phyloP scores from a whole-genome alignment of 768 basidiomycete genomes.

The Naganishia friedmannii region DNA sequence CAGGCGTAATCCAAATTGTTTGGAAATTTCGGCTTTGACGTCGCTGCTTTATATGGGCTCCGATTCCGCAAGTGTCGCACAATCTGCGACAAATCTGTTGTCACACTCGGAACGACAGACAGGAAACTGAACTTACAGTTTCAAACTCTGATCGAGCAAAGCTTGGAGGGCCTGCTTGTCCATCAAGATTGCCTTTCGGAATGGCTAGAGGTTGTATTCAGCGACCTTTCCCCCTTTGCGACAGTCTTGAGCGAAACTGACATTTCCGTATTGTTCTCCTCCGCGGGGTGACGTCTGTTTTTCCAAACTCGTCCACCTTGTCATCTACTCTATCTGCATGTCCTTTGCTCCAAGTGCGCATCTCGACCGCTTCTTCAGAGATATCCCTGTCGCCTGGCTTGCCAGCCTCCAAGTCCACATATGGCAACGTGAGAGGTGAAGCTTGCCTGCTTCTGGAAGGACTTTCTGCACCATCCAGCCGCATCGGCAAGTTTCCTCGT shows the following conservation, averaged over 20 bases:
- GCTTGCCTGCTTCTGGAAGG: conserved; percentile 10
- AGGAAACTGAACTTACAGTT: conserved; percentile 1
- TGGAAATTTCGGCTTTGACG: conserved; percentile 53
- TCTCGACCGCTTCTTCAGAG: conserved; percentile 3
- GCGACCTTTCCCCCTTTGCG: not conserved
- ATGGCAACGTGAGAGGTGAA: conserved; percentile 10
- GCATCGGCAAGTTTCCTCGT: no score
- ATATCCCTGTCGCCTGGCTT: not conserved
- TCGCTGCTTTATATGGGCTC: conserved; percentile 52
- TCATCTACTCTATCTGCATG: not conserved
- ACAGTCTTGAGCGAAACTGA: not conserved
- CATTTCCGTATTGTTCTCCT: not conserved
- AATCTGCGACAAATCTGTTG: not conserved
- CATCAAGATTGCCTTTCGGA: not conserved
- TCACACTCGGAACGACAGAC: not conserved
- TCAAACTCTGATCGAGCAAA: conserved; percentile 30
- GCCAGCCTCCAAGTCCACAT: not conserved
- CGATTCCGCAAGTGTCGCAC: conserved; percentile 26
- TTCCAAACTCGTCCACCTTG: not conserved
- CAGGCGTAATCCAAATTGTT: conserved; percentile 64
- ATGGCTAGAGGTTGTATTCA: not conserved
- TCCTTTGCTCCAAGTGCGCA: not conserved
- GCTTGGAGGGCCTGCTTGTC: conserved; percentile 1
- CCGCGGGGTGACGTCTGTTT: not conserved
- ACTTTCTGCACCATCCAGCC: not conserved